phyloP scores from a whole-genome alignment of 2,329 filamentous ascomycete genomes.

The Ramularia collo-cygni region DNA sequence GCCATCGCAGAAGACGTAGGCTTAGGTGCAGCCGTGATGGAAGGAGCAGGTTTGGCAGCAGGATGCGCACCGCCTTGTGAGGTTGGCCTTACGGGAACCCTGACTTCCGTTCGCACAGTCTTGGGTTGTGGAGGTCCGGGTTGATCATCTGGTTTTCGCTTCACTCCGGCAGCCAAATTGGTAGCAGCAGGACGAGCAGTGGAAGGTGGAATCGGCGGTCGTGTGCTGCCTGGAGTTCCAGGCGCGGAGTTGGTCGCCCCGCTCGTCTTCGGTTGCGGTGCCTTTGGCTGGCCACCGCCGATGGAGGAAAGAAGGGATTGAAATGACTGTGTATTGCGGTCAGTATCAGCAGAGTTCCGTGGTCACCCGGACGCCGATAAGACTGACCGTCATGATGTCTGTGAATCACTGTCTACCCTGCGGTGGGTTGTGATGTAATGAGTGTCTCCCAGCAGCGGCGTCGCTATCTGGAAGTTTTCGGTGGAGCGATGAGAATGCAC shows the following conservation, averaged over 20 bases:
- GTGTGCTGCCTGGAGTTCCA: conserved; percentile 9
- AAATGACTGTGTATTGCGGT: conserved; percentile 20
- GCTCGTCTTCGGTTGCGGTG: conserved; percentile 13
- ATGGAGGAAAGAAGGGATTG: conserved; percentile 26
- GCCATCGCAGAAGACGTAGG: conserved; percentile 1
- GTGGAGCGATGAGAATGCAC: not conserved
- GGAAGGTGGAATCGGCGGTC: conserved; percentile 14
- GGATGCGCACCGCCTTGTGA: conserved; percentile 5
- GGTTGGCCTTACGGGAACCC: conserved; percentile 22
- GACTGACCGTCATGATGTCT: conserved; percentile 1
- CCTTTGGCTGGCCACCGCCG: conserved; percentile 18
- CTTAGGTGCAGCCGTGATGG: conserved; percentile 7
- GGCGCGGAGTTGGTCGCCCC: conserved; percentile 13
- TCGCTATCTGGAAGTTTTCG: conserved; percentile 10
- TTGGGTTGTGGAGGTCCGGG: conserved; percentile 31
- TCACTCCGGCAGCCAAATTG: conserved; percentile 25
- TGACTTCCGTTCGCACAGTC: conserved; percentile 24
- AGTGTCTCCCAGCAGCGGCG: conserved; percentile 6
- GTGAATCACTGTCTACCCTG: no score
- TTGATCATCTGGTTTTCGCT: conserved; percentile 32
- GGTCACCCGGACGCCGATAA: conserved; percentile 2
- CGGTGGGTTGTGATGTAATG: no score
- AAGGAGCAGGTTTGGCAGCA: conserved; percentile 20
- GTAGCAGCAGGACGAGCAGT: conserved; percentile 15
- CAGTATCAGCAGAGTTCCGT: conserved; percentile 15